Conservation (phyloP, 345 rosid genomes). For the Hevea brasiliensis region DNA sequence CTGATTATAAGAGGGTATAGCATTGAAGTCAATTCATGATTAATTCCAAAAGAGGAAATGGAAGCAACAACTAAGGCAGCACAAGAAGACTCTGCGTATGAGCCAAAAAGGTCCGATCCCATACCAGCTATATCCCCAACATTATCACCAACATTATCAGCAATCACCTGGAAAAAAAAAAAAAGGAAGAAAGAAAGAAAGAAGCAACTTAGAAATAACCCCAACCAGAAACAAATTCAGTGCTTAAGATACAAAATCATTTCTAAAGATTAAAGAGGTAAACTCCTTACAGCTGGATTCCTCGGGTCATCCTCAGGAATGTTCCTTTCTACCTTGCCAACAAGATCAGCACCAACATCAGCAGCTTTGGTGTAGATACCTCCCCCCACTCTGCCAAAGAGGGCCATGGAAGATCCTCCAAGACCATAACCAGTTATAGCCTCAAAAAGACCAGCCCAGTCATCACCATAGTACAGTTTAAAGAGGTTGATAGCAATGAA, state of each 20-base stretch:
- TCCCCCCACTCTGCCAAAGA: constrained; percentile 82
- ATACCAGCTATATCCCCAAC: constrained; percentile 86
- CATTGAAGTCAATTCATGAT: constrained; percentile 72
- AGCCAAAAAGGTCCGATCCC: constrained; percentile 82
- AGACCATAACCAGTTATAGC: constrained; percentile 85
- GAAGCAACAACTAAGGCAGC: constrained; percentile 81
- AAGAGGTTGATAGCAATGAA: constrained; percentile 64
- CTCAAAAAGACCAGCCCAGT: constrained; percentile 81
- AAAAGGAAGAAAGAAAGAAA: no score
- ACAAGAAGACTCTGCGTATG: constrained; percentile 75
- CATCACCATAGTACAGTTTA: constrained; percentile 75
- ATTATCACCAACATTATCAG: constrained; percentile 84
- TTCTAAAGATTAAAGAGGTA: neutral
- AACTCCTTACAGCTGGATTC: constrained; percentile 72
- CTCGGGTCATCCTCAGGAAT: constrained; percentile 85
- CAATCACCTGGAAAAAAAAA: constrained; percentile 76
- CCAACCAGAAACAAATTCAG: neutral
- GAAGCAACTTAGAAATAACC: constrained; percentile 11
- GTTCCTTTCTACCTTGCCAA: constrained; percentile 79
- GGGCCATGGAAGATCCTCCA: constrained; percentile 90
- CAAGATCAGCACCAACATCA: constrained; percentile 92
- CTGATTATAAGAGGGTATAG: constrained; percentile 68
- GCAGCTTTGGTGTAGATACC: constrained; percentile 88
- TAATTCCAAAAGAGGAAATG: constrained; percentile 69
- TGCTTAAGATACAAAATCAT: neutral